Base-by-base conservation (phyloP, 1,139 yeast species). In the Pichia sp. region DNA sequence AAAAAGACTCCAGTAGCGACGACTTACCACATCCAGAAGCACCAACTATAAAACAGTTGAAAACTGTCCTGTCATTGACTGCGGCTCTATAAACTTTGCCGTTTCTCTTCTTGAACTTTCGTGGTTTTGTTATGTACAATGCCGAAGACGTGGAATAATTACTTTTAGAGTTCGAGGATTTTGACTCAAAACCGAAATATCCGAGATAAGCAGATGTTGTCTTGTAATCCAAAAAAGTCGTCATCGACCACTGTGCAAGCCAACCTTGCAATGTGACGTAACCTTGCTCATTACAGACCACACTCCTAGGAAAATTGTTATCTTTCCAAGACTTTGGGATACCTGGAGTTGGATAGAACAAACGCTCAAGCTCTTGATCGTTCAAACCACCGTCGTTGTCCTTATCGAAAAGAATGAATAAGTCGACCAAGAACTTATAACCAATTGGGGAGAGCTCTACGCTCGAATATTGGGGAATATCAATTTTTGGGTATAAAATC, bases 231-330 rank as follows among this genome's bases (percentile, higher is more conserved):
- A 93, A 71, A 62, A 83, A 89, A 0, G 98, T 91, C 0, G 97
- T 89, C 84, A 93, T 85, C 60, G 93, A 85, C 99, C 99, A 93
- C 63, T 93, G 98, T 0, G 99, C 98, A 44, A 93, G 70, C 99
- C 99, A 93, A 1, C 99, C 99, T 70, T 93, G 98, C 31, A 93
- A 70, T 0, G 98, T 88, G 2, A 93, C 93, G 64, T 83, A 80
- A 0, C 96, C 97, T 56, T 82, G 83, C 58, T 89, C 96, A 65
- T 90, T 91, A 53, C 96, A 80, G 2, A 91, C 96, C 6, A 95
- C 87, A 1, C 95, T 82, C 23, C 79, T 74, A 0, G 99, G 99
- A 62, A 93, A 93, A 60, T 84, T 85, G 1, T 88, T 79, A 31
- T 87, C 93, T 46, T 76, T 75, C 99, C 99, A 93, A 9, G 87